Evolutionary conservation across 73 alveolate genomes (phyloP).

Genomic region (Paraurostyla sp.): DNA sequence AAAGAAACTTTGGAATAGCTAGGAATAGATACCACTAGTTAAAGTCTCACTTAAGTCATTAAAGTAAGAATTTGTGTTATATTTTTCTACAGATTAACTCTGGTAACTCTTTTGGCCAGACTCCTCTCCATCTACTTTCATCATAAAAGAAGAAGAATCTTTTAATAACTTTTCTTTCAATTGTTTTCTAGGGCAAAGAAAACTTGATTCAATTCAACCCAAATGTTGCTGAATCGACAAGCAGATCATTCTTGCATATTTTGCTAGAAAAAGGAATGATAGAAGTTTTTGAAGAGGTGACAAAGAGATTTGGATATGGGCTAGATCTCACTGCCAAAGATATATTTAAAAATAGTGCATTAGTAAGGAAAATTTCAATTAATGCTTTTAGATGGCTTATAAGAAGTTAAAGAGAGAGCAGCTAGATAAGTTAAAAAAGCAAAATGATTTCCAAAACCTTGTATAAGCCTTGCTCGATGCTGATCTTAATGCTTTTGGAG

Average conservation of each 20-base stretch:
- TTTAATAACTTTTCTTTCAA: neutral
- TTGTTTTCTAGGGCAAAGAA: neutral
- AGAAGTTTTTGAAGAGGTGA: neutral
- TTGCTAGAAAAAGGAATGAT: conserved; percentile 3
- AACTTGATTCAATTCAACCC: neutral
- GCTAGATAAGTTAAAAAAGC: neutral
- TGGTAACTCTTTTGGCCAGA: neutral
- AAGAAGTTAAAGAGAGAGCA: conserved; percentile 11
- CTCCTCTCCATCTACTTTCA: neutral
- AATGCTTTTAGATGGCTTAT: conserved; percentile 24
- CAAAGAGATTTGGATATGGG: neutral
- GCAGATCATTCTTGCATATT: conserved; percentile 32
- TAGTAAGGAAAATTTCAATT: neutral
- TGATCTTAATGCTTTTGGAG: conserved; percentile 21
- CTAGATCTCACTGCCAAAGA: neutral
- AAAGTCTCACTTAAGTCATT: too few relatives aligned
- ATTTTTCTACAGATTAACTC: neutral
- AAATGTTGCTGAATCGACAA: neutral
- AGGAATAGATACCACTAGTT: neutral
- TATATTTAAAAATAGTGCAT: neutral
- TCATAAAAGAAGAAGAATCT: neutral
- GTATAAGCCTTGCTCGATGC: neutral
- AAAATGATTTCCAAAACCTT: neutral
- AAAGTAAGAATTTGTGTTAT: too few relatives aligned
- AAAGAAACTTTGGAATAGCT: neutral